These are phyloP conservation scores for Lasiosphaeria miniovina DNA, from an alignment of 495 filamentous ascomycete species.

Conservation along the genomic window DNA sequence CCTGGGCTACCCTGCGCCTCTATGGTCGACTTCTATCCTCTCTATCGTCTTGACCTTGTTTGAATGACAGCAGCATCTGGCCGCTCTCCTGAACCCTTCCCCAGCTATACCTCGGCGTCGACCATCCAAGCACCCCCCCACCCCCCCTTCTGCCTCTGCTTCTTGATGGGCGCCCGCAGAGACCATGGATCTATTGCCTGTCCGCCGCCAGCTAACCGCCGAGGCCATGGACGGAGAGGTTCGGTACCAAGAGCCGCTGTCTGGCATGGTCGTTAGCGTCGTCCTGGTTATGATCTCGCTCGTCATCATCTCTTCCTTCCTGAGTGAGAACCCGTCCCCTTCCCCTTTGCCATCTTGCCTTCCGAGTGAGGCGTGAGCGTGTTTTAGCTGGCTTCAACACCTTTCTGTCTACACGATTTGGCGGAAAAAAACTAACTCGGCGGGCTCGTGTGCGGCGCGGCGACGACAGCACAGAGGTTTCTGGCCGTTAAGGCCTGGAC, in stretches of 20 bases:
- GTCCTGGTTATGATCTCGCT: constrained; percentile 41
- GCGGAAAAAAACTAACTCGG: no score
- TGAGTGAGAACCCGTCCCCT: constrained; percentile 34
- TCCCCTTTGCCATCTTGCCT: not conserved
- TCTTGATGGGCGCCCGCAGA: constrained; percentile 8
- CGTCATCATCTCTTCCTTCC: constrained; percentile 42
- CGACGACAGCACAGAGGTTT: constrained; percentile 32
- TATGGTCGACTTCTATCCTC: not conserved
- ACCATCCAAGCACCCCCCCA: not conserved
- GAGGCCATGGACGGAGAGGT: constrained; percentile 2
- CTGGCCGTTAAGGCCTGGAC: constrained; percentile 41
- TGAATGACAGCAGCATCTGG: no score
- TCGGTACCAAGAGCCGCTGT: constrained; percentile 26
- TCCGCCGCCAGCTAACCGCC: constrained; percentile 4
- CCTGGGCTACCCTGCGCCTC: not conserved
- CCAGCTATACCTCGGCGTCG: not conserved
- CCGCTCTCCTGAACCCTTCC: not conserved
- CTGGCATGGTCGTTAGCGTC: constrained; percentile 40
- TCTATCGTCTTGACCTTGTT: not conserved
- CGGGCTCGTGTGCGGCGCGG: not conserved
- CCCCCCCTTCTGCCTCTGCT: not conserved
- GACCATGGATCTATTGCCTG: constrained; percentile 12
- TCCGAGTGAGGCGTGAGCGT: not conserved
- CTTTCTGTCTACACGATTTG: no score
- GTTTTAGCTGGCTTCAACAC: no score